Base-by-base conservation (phyloP, 495 filamentous ascomycete species). In the Aspergillus kassunensis region DNA sequence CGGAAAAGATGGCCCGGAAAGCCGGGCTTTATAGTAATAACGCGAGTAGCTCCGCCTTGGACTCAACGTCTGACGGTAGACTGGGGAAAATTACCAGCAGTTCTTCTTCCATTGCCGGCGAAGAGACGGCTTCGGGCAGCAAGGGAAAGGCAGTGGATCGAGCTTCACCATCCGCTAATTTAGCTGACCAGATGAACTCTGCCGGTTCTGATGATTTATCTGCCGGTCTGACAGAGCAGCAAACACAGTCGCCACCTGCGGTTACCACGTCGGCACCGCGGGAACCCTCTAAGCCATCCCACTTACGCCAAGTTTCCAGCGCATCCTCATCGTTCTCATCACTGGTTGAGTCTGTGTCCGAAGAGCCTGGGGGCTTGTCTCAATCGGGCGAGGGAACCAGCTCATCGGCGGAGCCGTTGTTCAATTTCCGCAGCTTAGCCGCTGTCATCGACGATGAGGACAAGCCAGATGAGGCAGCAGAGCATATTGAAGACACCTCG, bases 101-200 rank as follows among this genome's bases (percentile, higher is more conserved):
- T 34, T 60, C 71, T 11, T 77, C 74, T 9, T 71, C 73, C 16
- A 47, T 70, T 34, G 44, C 56, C 12, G 65, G 60, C 6, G 72
- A 76, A 42, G 71, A 70, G 23, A 8, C 53, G n/a, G 31, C 54
- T 4, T 34, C 60, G 23, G 56, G 56, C 27, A 78, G 82, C 37
- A 97, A 97, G 67, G 91, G 92, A 2, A 97, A 97, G 62, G 85
- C 73, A 7, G 80, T 90, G 19, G 90, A 91, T 46, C 84, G 89
- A 10, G 59, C 46, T 25, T 48, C 65, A 0, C 55, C 65, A 9
- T 37, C 55, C 7, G 33, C 29, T 13, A 15, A 29, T 16, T n/a
- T 25, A 19, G 24, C 23, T 49, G 47, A 40, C 15, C 36, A n/a
- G n/a, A 19, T 40, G 41, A 40, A 43, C 9, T 4, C 31, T 40